A percentile compares a stretch with the other conserved stretches of the same genome.
Conservation (phyloP, 2,329 filamentous ascomycete genomes). For the Blastomyces gilchristii region DNA sequence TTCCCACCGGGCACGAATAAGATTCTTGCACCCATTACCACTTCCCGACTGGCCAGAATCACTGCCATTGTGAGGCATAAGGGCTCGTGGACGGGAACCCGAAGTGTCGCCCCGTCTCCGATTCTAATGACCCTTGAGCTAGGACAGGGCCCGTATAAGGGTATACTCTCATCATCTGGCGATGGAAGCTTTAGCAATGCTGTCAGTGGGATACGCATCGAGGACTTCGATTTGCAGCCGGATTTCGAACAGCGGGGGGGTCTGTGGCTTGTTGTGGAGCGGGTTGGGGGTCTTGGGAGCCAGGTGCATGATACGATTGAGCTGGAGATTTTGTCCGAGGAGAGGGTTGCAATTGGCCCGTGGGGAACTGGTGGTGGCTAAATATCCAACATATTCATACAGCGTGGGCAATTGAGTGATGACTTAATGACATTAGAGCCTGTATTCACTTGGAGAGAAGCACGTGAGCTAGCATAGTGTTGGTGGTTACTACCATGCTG, state of each 20-base stretch:
- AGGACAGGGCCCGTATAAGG: slow-evolving; percentile 59
- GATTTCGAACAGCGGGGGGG: slow-evolving; percentile 46
- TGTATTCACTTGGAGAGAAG: neutral
- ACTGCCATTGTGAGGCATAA: slow-evolving; percentile 45
- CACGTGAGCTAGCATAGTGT: neutral
- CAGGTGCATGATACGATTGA: slow-evolving; percentile 36
- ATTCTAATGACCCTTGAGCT: slow-evolving; percentile 64
- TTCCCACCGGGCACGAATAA: slow-evolving; percentile 46
- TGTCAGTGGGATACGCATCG: slow-evolving; percentile 54
- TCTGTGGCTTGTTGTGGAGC: slow-evolving; percentile 73
- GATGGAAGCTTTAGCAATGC: slow-evolving; percentile 66
- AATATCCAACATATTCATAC: neutral
- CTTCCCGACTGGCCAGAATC: slow-evolving; percentile 50
- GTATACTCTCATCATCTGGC: slow-evolving; percentile 55
- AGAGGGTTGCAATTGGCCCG: slow-evolving; percentile 34
- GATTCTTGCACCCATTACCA: slow-evolving; percentile 43
- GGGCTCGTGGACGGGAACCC: slow-evolving; percentile 32
- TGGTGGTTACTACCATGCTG: too few species aligned
- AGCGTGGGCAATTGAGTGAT: neutral
- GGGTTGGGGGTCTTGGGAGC: slow-evolving; percentile 54
- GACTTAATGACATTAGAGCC: neutral
- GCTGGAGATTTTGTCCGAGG: slow-evolving; percentile 35
- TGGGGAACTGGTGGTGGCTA: slow-evolving; percentile 27
- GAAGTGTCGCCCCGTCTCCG: slow-evolving; percentile 34
- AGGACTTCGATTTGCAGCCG: slow-evolving; percentile 65